Percentiles rank a stretch among this genome's conserved stretches.
Evolutionary conservation across 2,329 filamentous ascomycete species (phyloP).

Genomic region (Ustulina deusta): DNA sequence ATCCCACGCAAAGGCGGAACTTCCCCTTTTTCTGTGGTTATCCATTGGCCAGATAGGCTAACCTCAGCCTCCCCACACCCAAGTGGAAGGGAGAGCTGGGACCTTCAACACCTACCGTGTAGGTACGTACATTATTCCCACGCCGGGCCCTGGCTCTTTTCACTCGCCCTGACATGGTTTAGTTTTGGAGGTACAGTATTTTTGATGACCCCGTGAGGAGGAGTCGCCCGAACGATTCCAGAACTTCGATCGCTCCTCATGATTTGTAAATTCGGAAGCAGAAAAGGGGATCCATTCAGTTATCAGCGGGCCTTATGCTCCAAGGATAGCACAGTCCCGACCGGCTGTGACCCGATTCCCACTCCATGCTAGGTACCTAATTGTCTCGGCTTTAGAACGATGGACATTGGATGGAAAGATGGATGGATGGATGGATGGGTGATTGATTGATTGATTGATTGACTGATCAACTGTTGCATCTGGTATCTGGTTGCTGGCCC

Average conservation of each 20-base stretch:
- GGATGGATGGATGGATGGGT: background rate
- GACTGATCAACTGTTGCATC: background rate
- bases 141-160: conserved; percentile 20
- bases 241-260: conserved; percentile 31
- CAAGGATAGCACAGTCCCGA: conserved; percentile 10
- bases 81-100: conserved; percentile 20
- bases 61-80: conserved; percentile 34
- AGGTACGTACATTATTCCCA: conserved; percentile 33
- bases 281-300: conserved; percentile 20
- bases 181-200: background rate
- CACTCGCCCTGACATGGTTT: conserved; percentile 29
- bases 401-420: background rate
- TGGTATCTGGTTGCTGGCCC: conserved; percentile 18
- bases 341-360: conserved; percentile 21
- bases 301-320: conserved; percentile 1
- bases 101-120: no score
- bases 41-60: conserved; percentile 20
- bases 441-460: background rate
- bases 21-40: conserved; percentile 18
- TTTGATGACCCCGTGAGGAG: conserved; percentile 13
- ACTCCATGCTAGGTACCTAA: background rate
- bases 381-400: background rate
- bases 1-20: conserved; percentile 27
- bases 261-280: conserved; percentile 34
- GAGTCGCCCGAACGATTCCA: conserved; percentile 31